Conservation (phyloP, 129 eudicot species). For the Flaveria brownii region DNA sequence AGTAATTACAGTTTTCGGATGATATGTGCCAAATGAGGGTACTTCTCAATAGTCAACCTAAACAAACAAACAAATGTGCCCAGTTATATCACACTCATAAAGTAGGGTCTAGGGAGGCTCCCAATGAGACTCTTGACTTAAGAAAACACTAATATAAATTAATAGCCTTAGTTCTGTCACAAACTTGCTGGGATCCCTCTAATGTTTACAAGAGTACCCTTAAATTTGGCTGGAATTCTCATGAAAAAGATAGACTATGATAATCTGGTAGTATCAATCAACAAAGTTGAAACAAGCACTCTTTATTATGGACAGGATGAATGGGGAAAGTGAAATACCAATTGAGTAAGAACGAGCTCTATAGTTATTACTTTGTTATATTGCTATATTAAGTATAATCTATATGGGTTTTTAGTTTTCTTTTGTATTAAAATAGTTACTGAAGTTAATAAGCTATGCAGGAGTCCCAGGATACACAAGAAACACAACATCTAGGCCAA, state of each 20-base stretch:
- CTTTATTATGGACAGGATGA: background rate
- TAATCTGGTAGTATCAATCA: background rate
- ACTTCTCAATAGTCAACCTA: too few relatives aligned
- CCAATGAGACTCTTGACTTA: too few relatives aligned
- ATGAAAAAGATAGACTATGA: constrained; percentile 8
- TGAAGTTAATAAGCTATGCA: constrained; percentile 40
- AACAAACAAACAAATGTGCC: too few relatives aligned
- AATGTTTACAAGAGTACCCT: background rate
- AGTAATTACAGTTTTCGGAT: too few relatives aligned
- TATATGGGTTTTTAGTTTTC: background rate
- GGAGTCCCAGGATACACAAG: constrained; percentile 66
- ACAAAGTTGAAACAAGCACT: background rate
- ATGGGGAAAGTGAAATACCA: constrained; percentile 6
- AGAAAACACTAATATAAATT: background rate
- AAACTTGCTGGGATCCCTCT: background rate
- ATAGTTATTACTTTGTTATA: background rate
- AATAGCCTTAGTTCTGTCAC: background rate
- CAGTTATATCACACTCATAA: too few relatives aligned
- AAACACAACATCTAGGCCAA: constrained; percentile 53
- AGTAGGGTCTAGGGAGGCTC: too few relatives aligned
- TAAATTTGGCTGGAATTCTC: background rate
- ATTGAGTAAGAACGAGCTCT: constrained; percentile 3
- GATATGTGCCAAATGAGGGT: too few relatives aligned
- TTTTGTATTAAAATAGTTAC: background rate
- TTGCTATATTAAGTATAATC: background rate